Percentiles rank a stretch among this genome's conserved stretches.
Conservation (phyloP, 495 filamentous ascomycete genomes). For the Penicillium roqueforti region DNA sequence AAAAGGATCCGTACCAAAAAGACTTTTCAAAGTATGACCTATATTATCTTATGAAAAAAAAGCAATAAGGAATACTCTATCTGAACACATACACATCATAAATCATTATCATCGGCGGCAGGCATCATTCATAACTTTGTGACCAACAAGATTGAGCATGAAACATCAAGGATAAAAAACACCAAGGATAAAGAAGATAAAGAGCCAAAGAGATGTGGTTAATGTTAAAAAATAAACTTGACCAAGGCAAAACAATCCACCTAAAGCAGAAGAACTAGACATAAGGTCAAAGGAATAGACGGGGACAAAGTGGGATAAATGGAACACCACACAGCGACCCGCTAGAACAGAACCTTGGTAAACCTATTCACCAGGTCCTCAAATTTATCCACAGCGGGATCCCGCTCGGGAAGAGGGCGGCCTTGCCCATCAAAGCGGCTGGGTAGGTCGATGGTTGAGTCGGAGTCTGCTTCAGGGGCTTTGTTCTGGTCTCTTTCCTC, state of each 20-base stretch:
- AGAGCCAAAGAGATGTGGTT: background rate
- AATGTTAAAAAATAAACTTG: background rate
- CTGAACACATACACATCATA: slow-evolving; percentile 13
- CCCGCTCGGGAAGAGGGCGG: slow-evolving; percentile 38
- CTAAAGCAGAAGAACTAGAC: slow-evolving; percentile 1
- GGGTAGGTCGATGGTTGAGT: slow-evolving; percentile 54
- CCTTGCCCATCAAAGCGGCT: slow-evolving; percentile 64
- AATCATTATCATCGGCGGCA: slow-evolving; percentile 17
- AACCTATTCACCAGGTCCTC: slow-evolving; percentile 38
- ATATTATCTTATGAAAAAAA: background rate
- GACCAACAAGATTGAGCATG: background rate
- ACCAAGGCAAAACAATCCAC: background rate
- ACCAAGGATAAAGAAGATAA: background rate
- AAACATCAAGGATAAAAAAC: slow-evolving; percentile 1
- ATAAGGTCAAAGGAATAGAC: background rate
- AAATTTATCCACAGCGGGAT: slow-evolving; percentile 34
- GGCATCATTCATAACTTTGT: slow-evolving; percentile 5
- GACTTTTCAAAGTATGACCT: background rate
- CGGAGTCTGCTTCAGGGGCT: slow-evolving; percentile 21
- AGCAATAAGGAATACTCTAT: slow-evolving; percentile 9
- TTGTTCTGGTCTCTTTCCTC: slow-evolving; percentile 4
- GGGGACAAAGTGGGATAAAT: background rate
- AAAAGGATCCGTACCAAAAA: background rate
- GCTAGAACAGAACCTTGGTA: slow-evolving; percentile 24
- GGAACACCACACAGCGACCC: background rate